These are phyloP conservation scores for Metschnikowia amazonensis DNA, from an alignment of 805 yeast genomes.

Conservation along the genomic window DNA sequence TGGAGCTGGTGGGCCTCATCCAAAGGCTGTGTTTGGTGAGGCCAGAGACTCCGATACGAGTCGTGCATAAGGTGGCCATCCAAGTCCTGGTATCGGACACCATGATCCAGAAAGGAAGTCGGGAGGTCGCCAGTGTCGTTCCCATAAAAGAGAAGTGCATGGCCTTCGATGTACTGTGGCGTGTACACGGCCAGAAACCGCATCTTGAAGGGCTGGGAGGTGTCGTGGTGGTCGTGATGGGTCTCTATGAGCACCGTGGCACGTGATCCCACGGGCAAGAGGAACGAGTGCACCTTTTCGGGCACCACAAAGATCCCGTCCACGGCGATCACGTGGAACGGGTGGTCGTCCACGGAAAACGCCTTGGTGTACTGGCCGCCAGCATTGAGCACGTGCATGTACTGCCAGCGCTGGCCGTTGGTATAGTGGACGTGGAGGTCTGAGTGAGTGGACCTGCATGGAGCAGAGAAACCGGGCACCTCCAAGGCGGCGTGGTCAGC, in stretches of 20 bases:
- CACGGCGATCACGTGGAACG: slow-evolving; percentile 27
- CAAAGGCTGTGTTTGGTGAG: slow-evolving; percentile 20
- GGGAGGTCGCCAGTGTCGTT: background rate
- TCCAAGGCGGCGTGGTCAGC: slow-evolving; percentile 20
- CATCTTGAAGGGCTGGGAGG: slow-evolving; percentile 20
- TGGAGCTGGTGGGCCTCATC: slow-evolving; percentile 8
- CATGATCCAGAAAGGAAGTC: slow-evolving; percentile 10
- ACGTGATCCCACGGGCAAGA: slow-evolving; percentile 32
- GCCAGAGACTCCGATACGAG: slow-evolving; percentile 13
- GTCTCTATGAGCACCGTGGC: slow-evolving; percentile 26
- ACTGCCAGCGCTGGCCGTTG: slow-evolving; percentile 22
- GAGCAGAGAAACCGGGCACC: slow-evolving; percentile 24
- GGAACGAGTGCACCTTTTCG: slow-evolving; percentile 21
- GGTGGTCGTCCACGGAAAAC: slow-evolving; percentile 32
- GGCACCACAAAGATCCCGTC: slow-evolving; percentile 32
- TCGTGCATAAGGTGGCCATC: slow-evolving; percentile 20
- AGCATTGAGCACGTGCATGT: slow-evolving; percentile 28
- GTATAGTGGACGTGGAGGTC: slow-evolving; percentile 22
- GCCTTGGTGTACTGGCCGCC: slow-evolving; percentile 34
- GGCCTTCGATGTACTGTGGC: slow-evolving; percentile 29
- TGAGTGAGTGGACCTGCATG: slow-evolving; percentile 20
- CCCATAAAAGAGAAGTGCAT: slow-evolving; percentile 25
- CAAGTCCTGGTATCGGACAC: slow-evolving; percentile 20
- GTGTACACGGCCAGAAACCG: slow-evolving; percentile 27
- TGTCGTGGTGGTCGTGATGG: slow-evolving; percentile 16